These are phyloP conservation scores for Corymbia calophylla DNA, from an alignment of 441 rosid species.

Conservation along the genomic window DNA sequence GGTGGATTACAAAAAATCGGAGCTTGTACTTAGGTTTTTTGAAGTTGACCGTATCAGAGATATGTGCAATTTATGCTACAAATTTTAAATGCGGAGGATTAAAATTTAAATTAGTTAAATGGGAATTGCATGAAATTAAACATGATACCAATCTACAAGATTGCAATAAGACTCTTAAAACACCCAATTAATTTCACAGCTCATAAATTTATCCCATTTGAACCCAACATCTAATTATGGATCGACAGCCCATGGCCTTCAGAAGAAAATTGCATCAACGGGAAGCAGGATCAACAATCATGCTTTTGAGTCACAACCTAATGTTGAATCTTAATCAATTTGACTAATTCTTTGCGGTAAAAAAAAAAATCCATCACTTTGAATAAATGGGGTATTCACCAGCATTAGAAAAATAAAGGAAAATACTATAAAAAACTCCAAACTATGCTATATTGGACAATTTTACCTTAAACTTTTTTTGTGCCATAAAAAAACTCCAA, in stretches of 20 bases:
- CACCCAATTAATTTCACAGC: background rate
- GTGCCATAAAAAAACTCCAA: too few species aligned
- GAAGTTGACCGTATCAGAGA: background rate
- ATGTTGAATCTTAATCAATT: background rate
- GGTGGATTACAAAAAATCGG: background rate
- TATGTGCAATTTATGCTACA: background rate
- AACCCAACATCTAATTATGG: background rate
- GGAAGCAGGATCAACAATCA: background rate
- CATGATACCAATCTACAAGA: background rate
- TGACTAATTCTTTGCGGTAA: background rate
- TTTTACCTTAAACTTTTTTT: too few species aligned
- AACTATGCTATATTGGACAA: too few species aligned
- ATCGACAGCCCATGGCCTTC: background rate
- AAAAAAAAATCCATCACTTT: background rate
- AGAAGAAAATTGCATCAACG: background rate
- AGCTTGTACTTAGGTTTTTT: background rate
- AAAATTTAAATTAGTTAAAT: background rate
- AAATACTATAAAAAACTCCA: too few species aligned
- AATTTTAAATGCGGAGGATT: background rate
- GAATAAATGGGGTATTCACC: background rate
- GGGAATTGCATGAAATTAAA: background rate
- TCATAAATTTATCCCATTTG: background rate
- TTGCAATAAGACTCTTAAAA: too few species aligned
- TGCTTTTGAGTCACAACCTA: background rate
- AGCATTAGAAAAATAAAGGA: background rate